These are phyloP conservation scores for Escallonia rubra DNA, from an alignment of 129 eudicot species.

Conservation along the genomic window DNA sequence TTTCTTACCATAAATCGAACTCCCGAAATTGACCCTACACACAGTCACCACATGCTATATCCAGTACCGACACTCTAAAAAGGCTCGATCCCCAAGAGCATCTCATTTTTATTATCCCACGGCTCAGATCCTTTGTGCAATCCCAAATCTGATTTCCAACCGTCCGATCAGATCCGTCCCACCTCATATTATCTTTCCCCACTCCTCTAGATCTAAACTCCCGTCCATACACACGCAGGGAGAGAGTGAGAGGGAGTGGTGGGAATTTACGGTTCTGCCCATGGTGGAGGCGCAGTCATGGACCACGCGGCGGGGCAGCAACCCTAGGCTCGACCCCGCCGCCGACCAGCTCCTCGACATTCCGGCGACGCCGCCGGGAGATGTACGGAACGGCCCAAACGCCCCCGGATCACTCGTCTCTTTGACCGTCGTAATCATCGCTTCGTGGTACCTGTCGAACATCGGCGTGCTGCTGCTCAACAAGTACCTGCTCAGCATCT, in stretches of 20 bases:
- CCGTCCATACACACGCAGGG: neutral
- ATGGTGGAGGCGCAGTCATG: slow-evolving; percentile 86
- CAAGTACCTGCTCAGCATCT: slow-evolving; percentile 66
- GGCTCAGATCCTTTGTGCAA: neutral
- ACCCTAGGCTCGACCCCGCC: slow-evolving; percentile 59
- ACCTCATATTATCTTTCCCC: slow-evolving; percentile 5
- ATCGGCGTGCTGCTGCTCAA: slow-evolving; percentile 85
- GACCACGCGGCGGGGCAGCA: slow-evolving; percentile 91
- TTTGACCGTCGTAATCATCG: slow-evolving; percentile 68
- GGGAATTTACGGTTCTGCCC: slow-evolving; percentile 1
- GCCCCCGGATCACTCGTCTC: slow-evolving; percentile 33
- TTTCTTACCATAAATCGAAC: neutral
- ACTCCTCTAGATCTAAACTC: slow-evolving; percentile 27
- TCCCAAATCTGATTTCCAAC: slow-evolving; percentile 24
- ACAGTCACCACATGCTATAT: no score
- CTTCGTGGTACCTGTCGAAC: slow-evolving; percentile 79
- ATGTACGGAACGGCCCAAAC: slow-evolving; percentile 41
- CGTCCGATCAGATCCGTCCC: slow-evolving; percentile 28
- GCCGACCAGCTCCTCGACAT: slow-evolving; percentile 45
- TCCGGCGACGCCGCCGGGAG: slow-evolving; percentile 78
- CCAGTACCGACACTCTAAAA: slow-evolving; percentile 22
- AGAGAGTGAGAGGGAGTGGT: slow-evolving; percentile 5
- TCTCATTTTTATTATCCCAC: slow-evolving; percentile 15
- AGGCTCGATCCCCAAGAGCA: no score
- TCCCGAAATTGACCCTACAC: neutral